Conservation (phyloP, 768 basidiomycete species). For the Ramaria sp. region DNA sequence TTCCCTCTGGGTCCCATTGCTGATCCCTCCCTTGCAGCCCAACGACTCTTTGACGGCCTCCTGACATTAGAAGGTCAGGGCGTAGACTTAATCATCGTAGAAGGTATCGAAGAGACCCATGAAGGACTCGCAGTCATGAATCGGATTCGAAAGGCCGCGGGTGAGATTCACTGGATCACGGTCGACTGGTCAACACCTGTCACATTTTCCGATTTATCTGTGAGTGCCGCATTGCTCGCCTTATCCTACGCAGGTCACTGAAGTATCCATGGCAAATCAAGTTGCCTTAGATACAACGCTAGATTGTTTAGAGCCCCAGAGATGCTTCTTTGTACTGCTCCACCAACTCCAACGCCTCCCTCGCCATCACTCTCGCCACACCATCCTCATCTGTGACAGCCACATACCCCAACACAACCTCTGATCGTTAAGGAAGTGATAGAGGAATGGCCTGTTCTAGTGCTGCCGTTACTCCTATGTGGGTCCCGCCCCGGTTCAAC, state of each 20-base stretch:
- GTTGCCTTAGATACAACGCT: no score
- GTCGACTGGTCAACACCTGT: not conserved
- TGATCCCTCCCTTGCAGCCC: constrained; percentile 62
- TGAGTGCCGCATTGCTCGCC: not conserved
- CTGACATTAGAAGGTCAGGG: constrained; percentile 66
- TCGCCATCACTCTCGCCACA: constrained; percentile 65
- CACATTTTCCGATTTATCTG: not conserved
- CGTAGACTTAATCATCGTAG: constrained; percentile 76
- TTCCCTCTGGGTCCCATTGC: constrained; percentile 30
- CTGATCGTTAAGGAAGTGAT: constrained; percentile 37
- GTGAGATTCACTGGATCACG: constrained; percentile 32
- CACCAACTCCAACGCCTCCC: constrained; percentile 44
- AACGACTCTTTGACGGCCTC: constrained; percentile 78
- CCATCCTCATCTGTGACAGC: constrained; percentile 61
- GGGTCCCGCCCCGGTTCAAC: not conserved
- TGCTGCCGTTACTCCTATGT: not conserved
- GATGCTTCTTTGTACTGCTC: constrained; percentile 5
- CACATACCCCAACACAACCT: constrained; percentile 58
- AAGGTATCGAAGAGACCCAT: constrained; percentile 68
- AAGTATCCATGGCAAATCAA: no score
- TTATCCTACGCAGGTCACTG: not conserved
- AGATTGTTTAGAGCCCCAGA: not conserved
- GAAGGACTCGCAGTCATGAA: constrained; percentile 96
- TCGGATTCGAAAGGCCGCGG: constrained; percentile 81
- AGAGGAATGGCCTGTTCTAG: constrained; percentile 21